A percentile compares a stretch with the other conserved stretches of the same genome.
Conservation (phyloP, 768 basidiomycete genomes). For the Mycena crocata region DNA sequence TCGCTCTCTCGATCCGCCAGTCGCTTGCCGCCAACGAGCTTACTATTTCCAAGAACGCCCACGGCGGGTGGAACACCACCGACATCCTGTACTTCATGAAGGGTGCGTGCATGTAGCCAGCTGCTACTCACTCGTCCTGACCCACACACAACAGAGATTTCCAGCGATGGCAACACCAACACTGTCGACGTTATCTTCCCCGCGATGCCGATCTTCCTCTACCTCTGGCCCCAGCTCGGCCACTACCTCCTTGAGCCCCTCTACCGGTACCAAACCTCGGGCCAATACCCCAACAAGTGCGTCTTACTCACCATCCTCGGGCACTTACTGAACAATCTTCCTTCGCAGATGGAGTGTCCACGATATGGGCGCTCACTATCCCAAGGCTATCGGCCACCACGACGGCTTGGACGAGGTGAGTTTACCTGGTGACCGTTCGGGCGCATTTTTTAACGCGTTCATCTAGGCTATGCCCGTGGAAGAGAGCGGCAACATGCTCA, state of each 20-base stretch:
- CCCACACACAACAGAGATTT: conserved; percentile 56
- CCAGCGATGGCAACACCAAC: conserved; percentile 56
- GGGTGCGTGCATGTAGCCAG: conserved; percentile 48
- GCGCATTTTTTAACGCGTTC: neutral
- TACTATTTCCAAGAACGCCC: conserved; percentile 59
- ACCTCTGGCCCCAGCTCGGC: conserved; percentile 64
- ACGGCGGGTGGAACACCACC: conserved; percentile 60
- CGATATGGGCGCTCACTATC: conserved; percentile 64
- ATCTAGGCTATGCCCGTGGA: neutral
- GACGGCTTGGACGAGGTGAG: conserved; percentile 62
- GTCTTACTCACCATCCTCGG: neutral
- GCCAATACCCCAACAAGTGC: conserved; percentile 67
- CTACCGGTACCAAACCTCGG: conserved; percentile 74
- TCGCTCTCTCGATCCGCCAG: conserved; percentile 67
- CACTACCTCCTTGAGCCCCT: conserved; percentile 70
- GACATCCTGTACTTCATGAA: conserved; percentile 70
- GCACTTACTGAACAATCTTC: conserved; percentile 11
- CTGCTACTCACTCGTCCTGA: neutral
- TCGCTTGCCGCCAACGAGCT: conserved; percentile 66
- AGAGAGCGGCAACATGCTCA: conserved; percentile 83
- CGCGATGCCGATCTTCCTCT: conserved; percentile 65
- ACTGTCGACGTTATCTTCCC: conserved; percentile 63
- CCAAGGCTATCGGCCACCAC: conserved; percentile 57
- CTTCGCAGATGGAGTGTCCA: conserved; percentile 64
- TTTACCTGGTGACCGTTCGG: conserved; percentile 56